Conservation (phyloP, 2,329 filamentous ascomycete genomes). For the Alternaria sp. region DNA sequence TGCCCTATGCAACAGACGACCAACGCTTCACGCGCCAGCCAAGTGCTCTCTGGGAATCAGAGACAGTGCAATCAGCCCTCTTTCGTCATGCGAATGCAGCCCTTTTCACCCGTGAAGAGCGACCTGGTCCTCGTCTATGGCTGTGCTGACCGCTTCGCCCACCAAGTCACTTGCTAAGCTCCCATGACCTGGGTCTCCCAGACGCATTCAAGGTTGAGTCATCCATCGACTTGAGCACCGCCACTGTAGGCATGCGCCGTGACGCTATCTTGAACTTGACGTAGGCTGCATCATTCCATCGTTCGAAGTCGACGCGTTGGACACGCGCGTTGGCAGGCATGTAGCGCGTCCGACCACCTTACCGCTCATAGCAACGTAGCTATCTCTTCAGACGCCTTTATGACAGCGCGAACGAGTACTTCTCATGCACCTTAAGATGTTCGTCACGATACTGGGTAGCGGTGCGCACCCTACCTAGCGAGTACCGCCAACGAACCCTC, state of each 20-base stretch:
- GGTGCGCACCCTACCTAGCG: background rate
- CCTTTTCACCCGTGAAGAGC: conserved; percentile 19
- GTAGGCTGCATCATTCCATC: background rate
- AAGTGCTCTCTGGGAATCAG: conserved; percentile 14
- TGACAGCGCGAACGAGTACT: background rate
- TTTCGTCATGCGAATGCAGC: conserved; percentile 27
- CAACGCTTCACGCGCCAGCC: conserved; percentile 14
- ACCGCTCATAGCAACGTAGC: conserved; percentile 5
- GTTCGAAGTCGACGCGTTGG: background rate
- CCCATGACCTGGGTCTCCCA: conserved; percentile 33
- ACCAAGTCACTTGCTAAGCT: conserved; percentile 38
- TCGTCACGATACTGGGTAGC: background rate
- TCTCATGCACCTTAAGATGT: background rate
- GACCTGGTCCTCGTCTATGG: conserved; percentile 39
- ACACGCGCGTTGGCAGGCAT: conserved; percentile 7
- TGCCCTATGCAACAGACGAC: conserved; percentile 3
- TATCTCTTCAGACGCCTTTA: background rate
- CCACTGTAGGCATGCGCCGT: background rate
- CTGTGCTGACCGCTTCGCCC: conserved; percentile 36
- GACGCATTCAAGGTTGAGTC: conserved; percentile 20
- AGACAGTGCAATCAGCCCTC: conserved; percentile 16
- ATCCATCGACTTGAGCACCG: conserved; percentile 5
- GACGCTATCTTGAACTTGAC: background rate
- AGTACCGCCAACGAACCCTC: background rate
- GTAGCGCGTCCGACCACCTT: background rate